phyloP scores from a whole-genome alignment of 495 filamentous ascomycete species.

The Geopyxis carbonaria region DNA sequence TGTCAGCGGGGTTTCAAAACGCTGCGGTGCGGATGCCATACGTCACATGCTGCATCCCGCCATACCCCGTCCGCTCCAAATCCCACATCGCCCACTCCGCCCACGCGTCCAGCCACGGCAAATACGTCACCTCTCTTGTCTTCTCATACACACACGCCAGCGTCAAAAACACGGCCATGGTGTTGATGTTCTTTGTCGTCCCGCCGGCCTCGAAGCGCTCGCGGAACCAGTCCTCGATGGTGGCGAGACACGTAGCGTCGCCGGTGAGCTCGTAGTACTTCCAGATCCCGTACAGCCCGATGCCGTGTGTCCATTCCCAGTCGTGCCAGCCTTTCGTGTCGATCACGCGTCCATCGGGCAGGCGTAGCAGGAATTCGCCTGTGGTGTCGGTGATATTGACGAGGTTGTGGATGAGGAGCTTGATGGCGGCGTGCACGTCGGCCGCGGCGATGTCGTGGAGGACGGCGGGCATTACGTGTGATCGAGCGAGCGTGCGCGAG shows the following conservation, averaged over 20 bases:
- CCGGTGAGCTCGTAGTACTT: conserved; percentile 53
- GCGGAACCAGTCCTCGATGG: conserved; percentile 53
- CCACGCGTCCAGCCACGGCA: conserved; percentile 57
- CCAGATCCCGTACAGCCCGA: conserved; percentile 63
- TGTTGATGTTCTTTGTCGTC: conserved; percentile 69
- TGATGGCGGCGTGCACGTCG: conserved; percentile 39
- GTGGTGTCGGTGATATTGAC: conserved; percentile 53
- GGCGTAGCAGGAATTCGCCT: conserved; percentile 47
- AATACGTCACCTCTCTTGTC: conserved; percentile 40
- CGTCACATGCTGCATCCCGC: conserved; percentile 59
- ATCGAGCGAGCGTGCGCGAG: too few relatives aligned
- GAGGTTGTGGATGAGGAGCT: conserved; percentile 46
- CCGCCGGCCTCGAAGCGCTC: conserved; percentile 46
- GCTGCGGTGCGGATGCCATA: conserved; percentile 3
- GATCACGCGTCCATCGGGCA: conserved; percentile 53
- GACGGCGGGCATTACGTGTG: conserved; percentile 27
- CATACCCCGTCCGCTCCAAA: conserved; percentile 46
- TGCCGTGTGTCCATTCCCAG: conserved; percentile 71
- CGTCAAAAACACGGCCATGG: conserved; percentile 55
- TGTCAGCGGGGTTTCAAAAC: too few relatives aligned
- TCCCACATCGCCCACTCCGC: conserved; percentile 62
- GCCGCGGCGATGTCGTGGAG: conserved; percentile 27
- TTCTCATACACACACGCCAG: conserved; percentile 55
- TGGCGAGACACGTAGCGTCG: conserved; percentile 32
- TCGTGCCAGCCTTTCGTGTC: conserved; percentile 63